Percentiles rank a stretch among this genome's conserved stretches.
These are phyloP conservation scores for Mycena kentingensis DNA, from an alignment of 768 basidiomycete genomes.

Conservation along the genomic window DNA sequence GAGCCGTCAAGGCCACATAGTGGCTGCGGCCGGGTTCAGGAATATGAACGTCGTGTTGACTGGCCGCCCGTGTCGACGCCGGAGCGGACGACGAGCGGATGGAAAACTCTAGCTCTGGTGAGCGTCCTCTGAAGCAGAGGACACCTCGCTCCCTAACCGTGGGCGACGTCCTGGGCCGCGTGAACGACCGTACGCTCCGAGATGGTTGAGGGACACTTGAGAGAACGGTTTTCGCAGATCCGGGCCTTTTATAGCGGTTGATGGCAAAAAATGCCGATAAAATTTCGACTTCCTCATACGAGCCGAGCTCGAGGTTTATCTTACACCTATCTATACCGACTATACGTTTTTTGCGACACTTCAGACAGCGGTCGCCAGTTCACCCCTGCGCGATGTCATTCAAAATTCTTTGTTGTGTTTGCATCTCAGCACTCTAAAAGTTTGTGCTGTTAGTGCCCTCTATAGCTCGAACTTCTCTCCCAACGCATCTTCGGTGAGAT, in stretches of 20 bases:
- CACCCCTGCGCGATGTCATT: too few species aligned
- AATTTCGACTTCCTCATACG: too few species aligned
- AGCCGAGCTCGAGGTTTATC: too few species aligned
- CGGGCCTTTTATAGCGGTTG: not conserved
- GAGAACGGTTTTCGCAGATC: not conserved
- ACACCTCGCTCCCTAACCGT: conserved; percentile 10
- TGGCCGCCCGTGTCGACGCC: conserved; percentile 7
- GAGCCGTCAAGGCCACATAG: conserved; percentile 12
- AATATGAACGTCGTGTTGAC: conserved; percentile 9
- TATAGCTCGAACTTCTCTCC: too few species aligned
- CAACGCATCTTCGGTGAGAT: too few species aligned
- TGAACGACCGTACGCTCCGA: not conserved
- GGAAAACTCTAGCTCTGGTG: conserved; percentile 9
- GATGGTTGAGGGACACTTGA: conserved; percentile 2
- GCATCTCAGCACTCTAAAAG: too few species aligned
- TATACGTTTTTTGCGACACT: too few species aligned
- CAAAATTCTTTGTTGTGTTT: too few species aligned
- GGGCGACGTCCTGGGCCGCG: not conserved
- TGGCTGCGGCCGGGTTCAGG: conserved; percentile 9
- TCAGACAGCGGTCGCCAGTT: too few species aligned
- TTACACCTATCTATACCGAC: too few species aligned
- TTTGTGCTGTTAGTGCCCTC: too few species aligned
- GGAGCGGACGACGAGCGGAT: conserved; percentile 3
- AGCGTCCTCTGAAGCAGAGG: not conserved
- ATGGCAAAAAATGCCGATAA: too few species aligned